phyloP scores from a whole-genome alignment of 2,329 filamentous ascomycete species.

The Cladorrhinum sp. region DNA sequence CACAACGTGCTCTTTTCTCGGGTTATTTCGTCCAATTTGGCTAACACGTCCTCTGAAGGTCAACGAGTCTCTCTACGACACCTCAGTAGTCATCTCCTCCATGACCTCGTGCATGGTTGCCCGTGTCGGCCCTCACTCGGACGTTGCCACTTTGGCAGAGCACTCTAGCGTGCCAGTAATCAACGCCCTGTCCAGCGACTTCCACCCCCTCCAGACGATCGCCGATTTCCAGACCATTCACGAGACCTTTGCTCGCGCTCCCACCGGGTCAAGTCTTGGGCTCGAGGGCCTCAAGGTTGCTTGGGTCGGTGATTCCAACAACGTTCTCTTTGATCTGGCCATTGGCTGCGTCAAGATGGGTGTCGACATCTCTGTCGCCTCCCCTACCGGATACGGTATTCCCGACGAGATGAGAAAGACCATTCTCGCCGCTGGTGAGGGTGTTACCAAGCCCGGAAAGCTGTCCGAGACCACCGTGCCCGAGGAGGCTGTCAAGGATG shows the following conservation, averaged over 20 bases:
- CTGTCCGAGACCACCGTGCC: conserved; percentile 75
- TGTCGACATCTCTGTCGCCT: conserved; percentile 80
- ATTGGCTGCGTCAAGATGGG: conserved; percentile 86
- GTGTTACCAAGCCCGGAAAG: conserved; percentile 58
- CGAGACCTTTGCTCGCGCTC: conserved; percentile 61
- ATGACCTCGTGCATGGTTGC: conserved; percentile 84
- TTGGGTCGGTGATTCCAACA: conserved; percentile 96
- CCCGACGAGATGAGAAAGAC: conserved; percentile 69
- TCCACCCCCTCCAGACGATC: conserved; percentile 90
- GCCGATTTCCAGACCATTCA: conserved; percentile 90
- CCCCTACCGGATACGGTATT: conserved; percentile 80
- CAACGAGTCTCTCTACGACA: conserved; percentile 94
- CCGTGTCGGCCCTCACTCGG: conserved; percentile 72
- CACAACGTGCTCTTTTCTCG: too few species aligned
- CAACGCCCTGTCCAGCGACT: conserved; percentile 84
- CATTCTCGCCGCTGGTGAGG: conserved; percentile 62
- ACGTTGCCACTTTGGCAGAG: conserved; percentile 67
- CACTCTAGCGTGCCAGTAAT: conserved; percentile 77
- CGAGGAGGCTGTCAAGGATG: conserved; percentile 79
- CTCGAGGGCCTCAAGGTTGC: conserved; percentile 84
- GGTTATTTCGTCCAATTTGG: neutral
- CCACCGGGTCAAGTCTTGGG: conserved; percentile 49
- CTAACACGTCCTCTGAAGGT: conserved; percentile 46
- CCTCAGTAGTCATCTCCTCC: conserved; percentile 86
- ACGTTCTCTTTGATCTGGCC: conserved; percentile 90